Evolutionary conservation across 345 rosid genomes (phyloP), one percentile per base, ranked within the genome.

Genomic region (Salix koriyanagi): DNA sequence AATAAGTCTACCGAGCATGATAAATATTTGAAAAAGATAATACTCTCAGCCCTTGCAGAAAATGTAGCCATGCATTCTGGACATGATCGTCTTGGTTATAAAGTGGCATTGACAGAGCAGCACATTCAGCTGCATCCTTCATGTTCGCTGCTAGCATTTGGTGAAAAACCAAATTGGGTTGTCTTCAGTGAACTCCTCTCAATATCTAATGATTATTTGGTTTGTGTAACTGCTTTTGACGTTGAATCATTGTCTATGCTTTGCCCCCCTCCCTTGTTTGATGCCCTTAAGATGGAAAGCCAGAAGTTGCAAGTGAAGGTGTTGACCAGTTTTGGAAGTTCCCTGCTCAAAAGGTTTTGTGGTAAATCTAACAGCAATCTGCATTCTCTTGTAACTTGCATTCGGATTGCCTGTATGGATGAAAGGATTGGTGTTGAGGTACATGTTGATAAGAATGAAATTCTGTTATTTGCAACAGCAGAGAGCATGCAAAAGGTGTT

Each of bases 41-140:
- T 91, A 78, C 97, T 95, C 23, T 88, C 89, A 75, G 84, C 93
- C 71, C 91, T 92, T 36, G 82, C 89, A n/a, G 97, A 95, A 80
- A 95, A 95, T 76, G 89, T 90, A 56, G 97, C 97, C 13, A 87
- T 90, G 94, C 91, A 88, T 81, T 84, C 93, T 75, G 99, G 99
- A 78, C 79, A 88, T 54, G 92, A 95, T 61, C 87, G 83, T 67
- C 91, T 93, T 73, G 99, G 99, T 77, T 95, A 90, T 82, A 88
- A 95, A 81, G 97, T 95, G 80, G 97, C 88, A 56, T 77, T 77
- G 86, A 90, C 89, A 60, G 88, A 96, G 48, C 92, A 91, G 69
- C 86, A 87, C 82, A 86, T 90, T 76, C 90, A 86, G 84, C 82
- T 92, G 67, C 99, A 95, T 83, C 97, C 96, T 75, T 87, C 97